Evolutionary conservation across 2,329 filamentous ascomycete genomes (phyloP).

Genomic region (Gnomoniopsis smithogilvyi): DNA sequence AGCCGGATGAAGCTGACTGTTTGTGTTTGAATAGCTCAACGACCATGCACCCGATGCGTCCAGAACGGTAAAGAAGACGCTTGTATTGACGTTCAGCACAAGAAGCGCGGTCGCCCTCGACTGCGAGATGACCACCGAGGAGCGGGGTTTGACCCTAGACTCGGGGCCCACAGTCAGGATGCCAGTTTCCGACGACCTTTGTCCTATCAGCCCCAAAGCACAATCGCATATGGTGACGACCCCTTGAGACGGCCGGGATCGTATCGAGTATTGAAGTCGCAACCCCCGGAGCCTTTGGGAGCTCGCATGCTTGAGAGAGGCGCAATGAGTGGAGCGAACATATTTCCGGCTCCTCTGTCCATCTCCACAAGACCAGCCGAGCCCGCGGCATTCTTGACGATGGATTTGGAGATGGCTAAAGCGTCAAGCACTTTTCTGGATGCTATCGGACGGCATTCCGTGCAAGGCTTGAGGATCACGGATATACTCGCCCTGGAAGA

Average conservation of each 20-base stretch:
- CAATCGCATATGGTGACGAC: conserved; percentile 43
- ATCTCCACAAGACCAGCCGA: conserved; percentile 42
- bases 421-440: conserved; percentile 55
- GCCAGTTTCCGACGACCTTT: conserved; percentile 45
- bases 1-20: background rate
- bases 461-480: conserved; percentile 47
- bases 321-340: conserved; percentile 44
- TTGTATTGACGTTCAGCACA: conserved; percentile 81
- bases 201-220: conserved; percentile 45
- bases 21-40: conserved; percentile 54
- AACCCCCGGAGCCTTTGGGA: conserved; percentile 44
- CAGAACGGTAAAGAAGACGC: conserved; percentile 77
- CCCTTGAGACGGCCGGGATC: conserved; percentile 42
- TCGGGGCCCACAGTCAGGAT: conserved; percentile 39
- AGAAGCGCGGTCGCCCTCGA: conserved; percentile 76
- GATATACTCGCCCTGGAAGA: conserved; percentile 53
- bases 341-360: conserved; percentile 43
- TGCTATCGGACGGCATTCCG: conserved; percentile 45
- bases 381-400: conserved; percentile 55
- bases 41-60: conserved; percentile 74
- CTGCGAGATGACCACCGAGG: conserved; percentile 67
- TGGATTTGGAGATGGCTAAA: conserved; percentile 56
- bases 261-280: conserved; percentile 54
- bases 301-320: conserved; percentile 51
- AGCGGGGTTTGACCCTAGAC: conserved; percentile 52